Evolutionary conservation across 2,329 filamentous ascomycete species (phyloP).

Genomic region (Aspergillus costaricaensis): DNA sequence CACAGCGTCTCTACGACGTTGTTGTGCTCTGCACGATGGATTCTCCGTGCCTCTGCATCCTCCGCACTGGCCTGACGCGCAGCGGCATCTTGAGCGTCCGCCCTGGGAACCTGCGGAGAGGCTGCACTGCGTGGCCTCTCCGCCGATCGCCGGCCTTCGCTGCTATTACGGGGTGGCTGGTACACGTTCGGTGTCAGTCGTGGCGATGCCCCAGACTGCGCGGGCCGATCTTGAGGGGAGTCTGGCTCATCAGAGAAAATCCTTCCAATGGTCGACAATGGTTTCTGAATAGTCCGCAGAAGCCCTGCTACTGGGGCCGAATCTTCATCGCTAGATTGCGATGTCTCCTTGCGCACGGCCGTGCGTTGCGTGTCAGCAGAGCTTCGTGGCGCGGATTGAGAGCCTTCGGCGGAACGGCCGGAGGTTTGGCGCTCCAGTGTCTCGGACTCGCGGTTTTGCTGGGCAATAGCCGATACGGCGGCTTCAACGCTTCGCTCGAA

Average conservation of each 20-base stretch:
- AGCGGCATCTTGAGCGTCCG: conserved; percentile 80
- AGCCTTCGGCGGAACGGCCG: conserved; percentile 52
- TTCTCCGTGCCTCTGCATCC: conserved; percentile 78
- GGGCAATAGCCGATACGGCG: conserved; percentile 91
- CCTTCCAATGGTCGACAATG: conserved; percentile 85
- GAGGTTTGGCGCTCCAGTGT: conserved; percentile 41
- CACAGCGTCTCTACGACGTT: conserved; percentile 92
- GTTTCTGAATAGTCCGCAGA: conserved; percentile 85
- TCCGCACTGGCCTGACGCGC: conserved; percentile 89
- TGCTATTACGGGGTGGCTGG: conserved; percentile 46
- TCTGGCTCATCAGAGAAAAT: conserved; percentile 79
- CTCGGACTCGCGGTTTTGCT: conserved; percentile 71
- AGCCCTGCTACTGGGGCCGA: conserved; percentile 80
- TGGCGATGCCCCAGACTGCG: conserved; percentile 44
- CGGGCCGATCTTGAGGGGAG: conserved; percentile 36
- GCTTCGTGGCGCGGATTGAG: conserved; percentile 61
- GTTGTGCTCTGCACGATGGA: conserved; percentile 80
- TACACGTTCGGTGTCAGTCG: conserved; percentile 53
- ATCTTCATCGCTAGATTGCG: conserved; percentile 62
- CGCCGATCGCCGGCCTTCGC: conserved; percentile 31
- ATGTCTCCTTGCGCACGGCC: conserved; percentile 35
- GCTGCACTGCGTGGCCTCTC: conserved; percentile 28
- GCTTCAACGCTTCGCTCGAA: conserved; percentile 97
- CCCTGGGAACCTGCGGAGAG: conserved; percentile 37
- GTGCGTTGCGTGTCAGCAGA: conserved; percentile 63